Base-by-base conservation (phyloP, 2,329 filamentous ascomycete species). In the Drechslera avenae region DNA sequence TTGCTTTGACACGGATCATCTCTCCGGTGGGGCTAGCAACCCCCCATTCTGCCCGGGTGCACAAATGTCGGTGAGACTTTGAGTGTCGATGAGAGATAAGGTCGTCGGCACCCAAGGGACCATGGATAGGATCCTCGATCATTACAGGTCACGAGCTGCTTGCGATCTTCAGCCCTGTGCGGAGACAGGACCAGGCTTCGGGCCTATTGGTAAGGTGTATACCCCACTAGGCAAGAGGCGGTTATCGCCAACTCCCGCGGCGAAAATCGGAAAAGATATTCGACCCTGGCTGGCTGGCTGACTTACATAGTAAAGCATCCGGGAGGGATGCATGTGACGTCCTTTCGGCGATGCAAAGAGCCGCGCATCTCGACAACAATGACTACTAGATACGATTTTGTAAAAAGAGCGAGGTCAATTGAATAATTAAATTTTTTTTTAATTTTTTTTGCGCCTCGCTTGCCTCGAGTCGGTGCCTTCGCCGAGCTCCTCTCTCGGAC, bases 41-140 rank as follows among this genome's bases (percentile, higher is more conserved):
- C 45, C 7, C 49, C 45, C 7, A 42, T 16, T 52, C 33, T 48
- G 47, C 51, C 51, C 56, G 61, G 9, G 57, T 56, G 58, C 56
- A 66, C 54, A 65, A 69, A 67, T 68, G 65, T 69, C 66, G 66
- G 66, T 69, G 64, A 66, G 64, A 54, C 47, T 18, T 45, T 26
- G 30, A 32, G 41, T 21, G 26, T 37, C 31, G 23, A 36, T 28
- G 41, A 43, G 40, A 52, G 43, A 52, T 51, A 44, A 48, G 50
- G 35, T 45, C 36, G 17, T 30, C 39, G 34, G 28, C 9, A 23
- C 6, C 4, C 9, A 21, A 21, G 30, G 34, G 16, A 23, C 34
- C 39, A 39, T 35, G 44, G 35, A 49, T 43, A 17, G 28, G 10
- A 19, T 28, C 13, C 17, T 21, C 32, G n/a, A 50, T 40, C 31